A percentile compares a stretch with the other conserved stretches of the same genome.
phyloP scores from a whole-genome alignment of 106 monocot genomes.

The Dioscorea zingiberensis region DNA sequence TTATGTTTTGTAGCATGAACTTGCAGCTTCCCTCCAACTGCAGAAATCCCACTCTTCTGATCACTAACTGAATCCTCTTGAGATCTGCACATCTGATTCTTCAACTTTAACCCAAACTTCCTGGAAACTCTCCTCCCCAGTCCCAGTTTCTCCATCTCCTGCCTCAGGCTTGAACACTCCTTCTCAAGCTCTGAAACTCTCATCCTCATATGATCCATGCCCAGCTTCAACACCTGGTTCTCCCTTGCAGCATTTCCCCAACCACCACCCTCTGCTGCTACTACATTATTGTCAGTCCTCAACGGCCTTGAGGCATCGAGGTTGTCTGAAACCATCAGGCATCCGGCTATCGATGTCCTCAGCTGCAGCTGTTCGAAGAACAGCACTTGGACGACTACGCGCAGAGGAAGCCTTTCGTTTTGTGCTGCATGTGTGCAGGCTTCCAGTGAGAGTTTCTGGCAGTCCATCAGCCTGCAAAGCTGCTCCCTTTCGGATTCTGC shows the following conservation, averaged over 20 bases:
- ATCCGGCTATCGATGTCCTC: constrained; percentile 56
- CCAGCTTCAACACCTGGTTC: constrained; percentile 23
- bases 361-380: constrained; percentile 86
- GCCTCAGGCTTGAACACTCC: constrained; percentile 49
- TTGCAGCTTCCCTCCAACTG: constrained; percentile 12
- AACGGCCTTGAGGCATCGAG: constrained; percentile 43
- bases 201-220: constrained; percentile 39
- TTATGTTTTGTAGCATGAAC: constrained; percentile 10
- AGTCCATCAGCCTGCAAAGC: constrained; percentile 66
- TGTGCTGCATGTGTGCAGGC: constrained; percentile 79
- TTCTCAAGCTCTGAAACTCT: constrained; percentile 55
- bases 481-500: constrained; percentile 47
- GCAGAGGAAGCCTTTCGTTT: constrained; percentile 70
- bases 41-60: background rate
- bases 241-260: constrained; percentile 10
- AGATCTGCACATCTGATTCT: constrained; percentile 26
- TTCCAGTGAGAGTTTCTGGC: constrained; percentile 74
- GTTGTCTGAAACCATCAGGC: constrained; percentile 60
- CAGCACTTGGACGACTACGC: constrained; percentile 67
- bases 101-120: constrained; percentile 17
- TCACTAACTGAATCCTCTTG: constrained; percentile 15
- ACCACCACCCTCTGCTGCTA: constrained; percentile 15
- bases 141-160: constrained; percentile 53
- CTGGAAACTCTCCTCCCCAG: background rate
- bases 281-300: constrained; percentile 18